Evolutionary conservation across 2,329 filamentous ascomycete species (phyloP), one percentile per base, ranked within the genome.

Genomic region (Colletotrichum chlorophyti): DNA sequence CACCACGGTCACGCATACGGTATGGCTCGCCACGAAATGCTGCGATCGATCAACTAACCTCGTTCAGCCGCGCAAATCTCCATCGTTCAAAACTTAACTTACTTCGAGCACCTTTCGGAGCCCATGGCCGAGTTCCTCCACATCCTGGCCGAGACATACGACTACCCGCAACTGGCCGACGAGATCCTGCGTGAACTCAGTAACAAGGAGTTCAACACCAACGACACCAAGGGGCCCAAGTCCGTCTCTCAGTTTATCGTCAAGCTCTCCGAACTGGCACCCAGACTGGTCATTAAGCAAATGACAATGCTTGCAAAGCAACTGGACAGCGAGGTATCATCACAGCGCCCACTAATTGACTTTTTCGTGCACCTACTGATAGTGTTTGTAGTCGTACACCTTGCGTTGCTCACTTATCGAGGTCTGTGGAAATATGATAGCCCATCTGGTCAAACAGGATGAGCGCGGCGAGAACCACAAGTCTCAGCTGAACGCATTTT

Each of bases 121-220:
- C 95, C 95, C 1, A 99, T 99, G 95, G 95, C 95, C 27, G 96
- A 99, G 72, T 97, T 99, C 67, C 79, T 99, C 5, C 92, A 98
- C 67, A 99, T 98, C 68, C 81, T 99, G 23, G 89, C 93, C 1
- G 93, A 98, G 71, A 94, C 97, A 77, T 99, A 98, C 76, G 95
- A 99, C 75, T 96, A 98, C 71, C 91, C 93, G 14, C 95, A 99
- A 69, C 82, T 99, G 8, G 90, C 93, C 5, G 95, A 97, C 71
- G 95, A 99, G 70, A 91, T 98, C 26, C 76, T 99, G 58, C 89
- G 92, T 67, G 95, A 99, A 70, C 84, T 99, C 64, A 96, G 93
- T 72, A 97, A 93, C 75, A 99, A 97, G 72, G 94, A 98, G 70
- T 99, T 98, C 78, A 97, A 96, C 74, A 94, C 90, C 62, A 99